Evolutionary conservation across 768 basidiomycete species (phyloP), one percentile per base, ranked within the genome.

Genomic region (Sutorius australiensis): DNA sequence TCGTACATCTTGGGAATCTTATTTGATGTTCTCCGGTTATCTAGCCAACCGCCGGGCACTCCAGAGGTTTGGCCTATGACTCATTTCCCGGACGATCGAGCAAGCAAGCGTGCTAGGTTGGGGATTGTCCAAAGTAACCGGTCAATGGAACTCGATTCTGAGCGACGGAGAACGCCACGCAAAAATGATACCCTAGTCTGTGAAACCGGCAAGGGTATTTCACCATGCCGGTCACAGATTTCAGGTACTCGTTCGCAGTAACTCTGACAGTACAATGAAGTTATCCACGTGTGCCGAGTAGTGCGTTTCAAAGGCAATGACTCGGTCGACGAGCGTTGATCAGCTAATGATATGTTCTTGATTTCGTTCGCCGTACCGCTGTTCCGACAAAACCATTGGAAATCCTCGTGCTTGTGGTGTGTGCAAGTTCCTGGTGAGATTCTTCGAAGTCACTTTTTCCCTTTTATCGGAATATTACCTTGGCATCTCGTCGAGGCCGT

Each of bases 41-140:
- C 46, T 44, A 44, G 9, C 61, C 63, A 55, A 32, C 21, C 1
- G 1, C 58, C 57, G 59, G 21, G 36, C n/a, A 6, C 5, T 33
- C 14, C 46, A 51, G 27, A 55, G 48, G 50, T 49, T 43, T 17
- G 33, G 8, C 8, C 10, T 13, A 24, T 4, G 24, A 24, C 24
- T 24, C 24, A 24, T 24, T 17, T 13, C 19, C 31, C 13, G 19
- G 24, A 10, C 6, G 32, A 40, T 53, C 34, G 38, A 60, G 40
- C 37, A 5, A 24, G 12, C 3, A 16, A 14, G 24, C 9, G 33
- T 28, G n/a, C 27, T 13, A 28, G 3, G 13, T 31, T 42, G 6
- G 30, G 24, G 13, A 32, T 31, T 28, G 13, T 36, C n/a, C 30
- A 5, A 9, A 48, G 32, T 5, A 14, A 19, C 39, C 13, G 30